Evolutionary conservation across 192 early-diverging fungal genomes (phyloP), one percentile per base, ranked within the genome.

Genomic region (Rhizoclosmatium sp.): DNA sequence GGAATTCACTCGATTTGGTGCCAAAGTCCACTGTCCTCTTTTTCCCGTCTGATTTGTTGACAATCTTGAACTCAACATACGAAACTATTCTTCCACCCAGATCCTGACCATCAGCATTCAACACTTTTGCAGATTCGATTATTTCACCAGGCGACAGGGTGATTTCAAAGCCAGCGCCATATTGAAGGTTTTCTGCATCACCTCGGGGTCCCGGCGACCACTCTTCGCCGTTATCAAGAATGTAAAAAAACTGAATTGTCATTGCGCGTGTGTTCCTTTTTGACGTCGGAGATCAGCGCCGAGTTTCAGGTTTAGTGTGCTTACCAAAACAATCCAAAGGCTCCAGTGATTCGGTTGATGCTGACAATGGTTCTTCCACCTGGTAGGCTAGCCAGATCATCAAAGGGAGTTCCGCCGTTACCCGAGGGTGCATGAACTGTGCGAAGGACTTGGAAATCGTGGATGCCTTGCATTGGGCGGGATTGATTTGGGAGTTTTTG

Each of bases 181-280:
- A 71, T 3, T 19, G 2, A 7, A 71, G 39, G 51, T 39, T 71
- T 10, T 2, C 47, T 16, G 31, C 1, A 49, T 39, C 40, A 7
- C 69, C 69, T 19, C 69, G 69, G 7, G 47, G 23, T 23, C 69
- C 69, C 16, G 69, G 69, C 2, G 69, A 23, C 69, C 69, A 71
- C 41, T 71, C 69, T 16, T 49, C 14, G 2, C 47, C 47, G 14
- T 71, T 9, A 47, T 71, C 69, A 7, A 71, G 69, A 41, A 71
- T 71, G 39, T 71, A 71, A 56, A 31, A 42, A n/a, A 71, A 71
- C 5, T 71, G 49, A 9, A 71, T n/a, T 10, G 48, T 71, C 49
- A 71, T 9, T 40, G 69, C 69, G 69, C 56, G 69, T 23, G 69
- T 71, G 39, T 71, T 71, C 69, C 69, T 71, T 23, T 58, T 4